phyloP scores from a whole-genome alignment of 352 stramenopile species.

The Globisporangium middletonii region DNA sequence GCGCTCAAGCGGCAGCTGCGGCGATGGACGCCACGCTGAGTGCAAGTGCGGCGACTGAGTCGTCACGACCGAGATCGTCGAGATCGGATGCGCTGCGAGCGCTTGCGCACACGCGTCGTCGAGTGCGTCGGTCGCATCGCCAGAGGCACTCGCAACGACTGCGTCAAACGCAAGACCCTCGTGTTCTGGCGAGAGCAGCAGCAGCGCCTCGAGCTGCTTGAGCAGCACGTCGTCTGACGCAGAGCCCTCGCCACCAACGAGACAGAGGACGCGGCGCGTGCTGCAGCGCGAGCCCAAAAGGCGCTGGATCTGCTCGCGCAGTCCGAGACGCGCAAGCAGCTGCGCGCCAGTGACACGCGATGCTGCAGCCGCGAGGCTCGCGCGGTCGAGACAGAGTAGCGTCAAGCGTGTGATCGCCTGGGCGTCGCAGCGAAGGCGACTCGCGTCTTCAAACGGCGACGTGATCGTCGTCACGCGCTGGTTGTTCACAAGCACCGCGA shows the following conservation, averaged over 20 bases:
- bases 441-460: constrained; percentile 21
- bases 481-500: constrained; percentile 34
- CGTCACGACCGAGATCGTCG: constrained; percentile 22
- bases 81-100: constrained; percentile 1
- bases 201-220: constrained; percentile 10
- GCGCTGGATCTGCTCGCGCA: constrained; percentile 22
- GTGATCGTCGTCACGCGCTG: constrained; percentile 23
- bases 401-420: constrained; percentile 14
- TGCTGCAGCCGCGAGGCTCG: constrained; percentile 13
- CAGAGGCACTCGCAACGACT: constrained; percentile 7
- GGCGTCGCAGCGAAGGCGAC: background rate
- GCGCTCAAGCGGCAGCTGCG: no score
- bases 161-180: constrained; percentile 20
- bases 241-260: constrained; percentile 14
- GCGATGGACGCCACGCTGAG: background rate
- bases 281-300: constrained; percentile 17
- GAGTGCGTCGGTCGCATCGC: constrained; percentile 2
- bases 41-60: constrained; percentile 13
- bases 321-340: constrained; percentile 17
- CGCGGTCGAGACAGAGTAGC: constrained; percentile 25
- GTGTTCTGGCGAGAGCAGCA: constrained; percentile 4
- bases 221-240: constrained; percentile 14
- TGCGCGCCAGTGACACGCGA: background rate
- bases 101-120: background rate
- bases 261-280: constrained; percentile 21